Base-by-base conservation (phyloP, 2,329 filamentous ascomycete species). In the Pseudogymnoascus sp. region DNA sequence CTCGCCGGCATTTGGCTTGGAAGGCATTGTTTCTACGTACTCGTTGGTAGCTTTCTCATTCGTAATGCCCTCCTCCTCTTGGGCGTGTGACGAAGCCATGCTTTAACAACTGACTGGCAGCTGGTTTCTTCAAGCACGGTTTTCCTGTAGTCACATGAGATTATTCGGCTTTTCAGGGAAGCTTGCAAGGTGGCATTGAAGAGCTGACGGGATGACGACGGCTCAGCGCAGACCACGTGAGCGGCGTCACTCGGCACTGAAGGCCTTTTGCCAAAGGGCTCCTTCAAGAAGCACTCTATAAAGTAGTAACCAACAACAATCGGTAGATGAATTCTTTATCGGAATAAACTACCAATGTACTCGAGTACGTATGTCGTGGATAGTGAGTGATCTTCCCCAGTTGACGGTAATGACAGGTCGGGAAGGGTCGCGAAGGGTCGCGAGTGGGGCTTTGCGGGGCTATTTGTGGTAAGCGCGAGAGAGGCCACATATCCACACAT, bases 381-480 rank as follows among this genome's bases (percentile, higher is more conserved):
- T n/a, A 15, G 35, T 54, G n/a, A 17, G 26, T 17, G 9, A 33
- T 13, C 24, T 35, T n/a, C 29, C 44, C n/a, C 10, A 54, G 29
- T 33, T 21, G 29, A 11, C 17, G 9, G 17, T 15, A 13, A 33
- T 31, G 47, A 29, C 29, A 17, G 47, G 29, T 17, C 3, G 15
- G 47, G 47, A 54, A 54, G 29, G 47, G 47, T 54, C 47, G 47
- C 35, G 47, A 54, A 54, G 29, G 47, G 47, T 54, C 47, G 47
- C 35, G 15, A 21, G 29, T 33, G 47, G 47, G 47, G 47, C 47
- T 54, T 15, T 35, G 29, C 21, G n/a, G 13, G 26, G 47, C 13
- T 54, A 15, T 54, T 54, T 35, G 9, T 15, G 15, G 47, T 54
- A 54, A 21, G 47, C 29, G 29, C 47, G 26, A 54, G 6, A 31